Base-by-base conservation (phyloP, 768 basidiomycete genomes). In the Candolleomyces eurysporus region DNA sequence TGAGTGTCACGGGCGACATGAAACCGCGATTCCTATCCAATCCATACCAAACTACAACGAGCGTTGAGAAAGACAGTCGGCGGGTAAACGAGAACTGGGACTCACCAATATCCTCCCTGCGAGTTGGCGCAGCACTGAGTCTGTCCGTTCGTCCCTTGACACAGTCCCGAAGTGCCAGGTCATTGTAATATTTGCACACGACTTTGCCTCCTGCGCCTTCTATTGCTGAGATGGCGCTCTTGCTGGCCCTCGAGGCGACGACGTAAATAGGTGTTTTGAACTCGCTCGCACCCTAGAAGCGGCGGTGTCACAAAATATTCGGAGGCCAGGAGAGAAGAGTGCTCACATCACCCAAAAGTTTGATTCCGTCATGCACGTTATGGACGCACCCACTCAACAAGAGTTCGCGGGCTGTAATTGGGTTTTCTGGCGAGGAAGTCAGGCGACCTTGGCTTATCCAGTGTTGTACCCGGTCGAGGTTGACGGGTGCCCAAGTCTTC, bases 101-200 rank as follows among this genome's bases (percentile, higher is more conserved):
- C 90, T 72, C 68, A 94, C 92, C 71, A 59, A 95, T 95, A 70
- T 95, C 92, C 64, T 86, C 82, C 59, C 92, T 88, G 61, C 90
- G 87, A n/a, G 90, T 92, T 0, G 94, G 94, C 10, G 88, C 87
- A 10, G 94, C 95, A 57, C 84, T 78, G 59, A 82, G 75, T 58
- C 88, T 83, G 69, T 94, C 91, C 19, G 81, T 84, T 32, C 85
- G 82, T 5, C 87, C 87, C 65, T 90, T 86, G 63, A 93, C 73
- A 63, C 86, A 89, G 67, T 94, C 92, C 42, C 87, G 84, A 52
- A 98, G 82, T 0, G 92, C 88, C 39, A 97, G 82, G 19, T 83
- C 74, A 74, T 98, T 98, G 77, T 96, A 94, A 73, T 92, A 96
- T 69, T 92, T 90, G 77, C 94, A 95, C 50, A 90, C 85, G 40